phyloP scores from a whole-genome alignment of 2,329 filamentous ascomycete genomes.

The Ploettnerulaceae sp. region DNA sequence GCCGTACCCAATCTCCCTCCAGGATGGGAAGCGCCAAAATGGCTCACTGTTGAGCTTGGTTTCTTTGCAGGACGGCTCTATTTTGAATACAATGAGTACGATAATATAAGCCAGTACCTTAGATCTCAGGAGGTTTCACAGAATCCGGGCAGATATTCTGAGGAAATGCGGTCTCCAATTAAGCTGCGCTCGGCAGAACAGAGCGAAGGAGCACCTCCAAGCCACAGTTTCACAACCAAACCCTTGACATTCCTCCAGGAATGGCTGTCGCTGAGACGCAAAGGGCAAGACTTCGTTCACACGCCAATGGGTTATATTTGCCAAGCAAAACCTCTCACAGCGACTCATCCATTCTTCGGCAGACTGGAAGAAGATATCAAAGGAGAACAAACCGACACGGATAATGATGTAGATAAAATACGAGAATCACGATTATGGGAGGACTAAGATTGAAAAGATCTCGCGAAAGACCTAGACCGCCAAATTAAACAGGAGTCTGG shows the following conservation, averaged over 20 bases:
- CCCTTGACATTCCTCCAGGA: constrained; percentile 49
- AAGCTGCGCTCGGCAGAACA: not conserved
- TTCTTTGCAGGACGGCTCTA: constrained; percentile 58
- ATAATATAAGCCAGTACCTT: constrained; percentile 31
- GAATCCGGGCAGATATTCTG: constrained; percentile 2
- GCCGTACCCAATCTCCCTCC: constrained; percentile 44
- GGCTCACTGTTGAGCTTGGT: constrained; percentile 54
- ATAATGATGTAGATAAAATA: too few species aligned
- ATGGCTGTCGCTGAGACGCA: constrained; percentile 50
- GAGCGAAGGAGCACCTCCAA: not conserved
- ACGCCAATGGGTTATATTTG: constrained; percentile 48
- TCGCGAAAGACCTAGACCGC: too few species aligned
- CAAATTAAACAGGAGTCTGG: too few species aligned
- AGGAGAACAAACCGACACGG: too few species aligned
- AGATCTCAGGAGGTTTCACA: constrained; percentile 10
- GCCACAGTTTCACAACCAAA: constrained; percentile 31
- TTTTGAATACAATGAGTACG: constrained; percentile 46
- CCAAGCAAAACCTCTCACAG: constrained; percentile 39
- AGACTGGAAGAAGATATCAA: too few species aligned
- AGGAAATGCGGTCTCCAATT: not conserved
- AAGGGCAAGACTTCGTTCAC: constrained; percentile 52
- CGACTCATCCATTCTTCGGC: constrained; percentile 51
- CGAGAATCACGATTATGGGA: too few species aligned
- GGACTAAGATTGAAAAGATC: too few species aligned
- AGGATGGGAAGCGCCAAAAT: constrained; percentile 41